Evolutionary conservation across 371 early-diverging fungal genomes (phyloP), one percentile per base, ranked within the genome.

Genomic region (Mucor indicus): DNA sequence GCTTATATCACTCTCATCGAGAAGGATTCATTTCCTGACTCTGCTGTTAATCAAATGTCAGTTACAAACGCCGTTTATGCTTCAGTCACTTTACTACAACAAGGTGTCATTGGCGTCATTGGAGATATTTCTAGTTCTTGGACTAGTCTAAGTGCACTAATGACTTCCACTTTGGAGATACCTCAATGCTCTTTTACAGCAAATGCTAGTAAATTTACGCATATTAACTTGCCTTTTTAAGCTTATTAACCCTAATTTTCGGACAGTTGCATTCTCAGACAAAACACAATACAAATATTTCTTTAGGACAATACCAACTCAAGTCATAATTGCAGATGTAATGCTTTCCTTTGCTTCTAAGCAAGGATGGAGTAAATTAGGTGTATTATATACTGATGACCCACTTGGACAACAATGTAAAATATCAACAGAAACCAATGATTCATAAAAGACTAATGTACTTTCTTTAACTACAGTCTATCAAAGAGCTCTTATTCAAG

Each of bases 21-120:
- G 47, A 79, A 78, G 38, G 82, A 81, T 33, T 81, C 82, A 3
- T 81, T 72, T 57, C 80, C 80, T 32, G 72, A 67, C 22, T 41
- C 53, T 12, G 67, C 77, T 15, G 45, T 72, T 10, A 60, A 67
- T 46, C 75, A 63, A 56, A 55, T 56, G 47, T 62, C 64, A 38
- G 66, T 75, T 35, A 77, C 69, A 53, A 69, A 75, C 45, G 82
- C 82, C 22, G 80, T 81, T 31, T 81, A 79, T 61, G 74, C 82
- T 8, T 73, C 79, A 1, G 79, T 81, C 20, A 76, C 80, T 0
- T 33, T 81, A 15, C 49, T 81, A 17, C 82, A 81, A 42, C 65
- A 71, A 50, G 72, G 75, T 23, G 73, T 75, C 10, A 68, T 75
- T 38, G 75, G 80, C 23, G 77, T 80, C 13, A 79, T 83, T 59